Evolutionary conservation across 2,329 filamentous ascomycete genomes (phyloP).

Genomic region (Gyromitra esculenta): DNA sequence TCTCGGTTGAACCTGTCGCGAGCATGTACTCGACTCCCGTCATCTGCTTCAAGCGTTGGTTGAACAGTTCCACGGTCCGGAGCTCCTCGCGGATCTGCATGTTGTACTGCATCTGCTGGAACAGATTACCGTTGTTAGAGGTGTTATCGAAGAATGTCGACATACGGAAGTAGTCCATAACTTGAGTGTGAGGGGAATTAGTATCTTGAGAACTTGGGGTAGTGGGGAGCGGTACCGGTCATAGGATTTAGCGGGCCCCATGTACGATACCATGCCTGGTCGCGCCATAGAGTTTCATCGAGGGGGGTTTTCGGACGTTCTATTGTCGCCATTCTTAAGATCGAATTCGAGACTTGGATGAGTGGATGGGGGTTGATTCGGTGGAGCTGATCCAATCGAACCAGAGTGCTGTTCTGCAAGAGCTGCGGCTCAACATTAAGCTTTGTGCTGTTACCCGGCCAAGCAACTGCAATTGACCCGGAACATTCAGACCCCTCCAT

Average conservation of each 20-base stretch:
- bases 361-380: background rate
- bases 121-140: constrained; percentile 73
- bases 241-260: constrained; percentile 44
- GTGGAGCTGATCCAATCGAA: no score
- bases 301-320: constrained; percentile 54
- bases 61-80: constrained; percentile 71
- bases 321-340: constrained; percentile 44
- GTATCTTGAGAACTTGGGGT: background rate
- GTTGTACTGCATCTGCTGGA: constrained; percentile 71
- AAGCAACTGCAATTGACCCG: background rate
- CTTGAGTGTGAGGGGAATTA: background rate
- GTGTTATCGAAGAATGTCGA: constrained; percentile 75
- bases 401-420: no score
- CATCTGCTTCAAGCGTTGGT: constrained; percentile 71
- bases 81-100: constrained; percentile 68
- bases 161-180: constrained; percentile 69
- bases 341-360: background rate
- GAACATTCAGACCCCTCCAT: background rate
- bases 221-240: constrained; percentile 23
- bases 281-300: constrained; percentile 54
- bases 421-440: constrained; percentile 25
- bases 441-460: constrained; percentile 25
- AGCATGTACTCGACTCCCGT: constrained; percentile 74
- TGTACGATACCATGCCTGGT: constrained; percentile 46
- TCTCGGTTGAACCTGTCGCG: constrained; percentile 71